phyloP scores from a whole-genome alignment of 2,329 filamentous ascomycete genomes.

The Pseudogymnoascus sp. region DNA sequence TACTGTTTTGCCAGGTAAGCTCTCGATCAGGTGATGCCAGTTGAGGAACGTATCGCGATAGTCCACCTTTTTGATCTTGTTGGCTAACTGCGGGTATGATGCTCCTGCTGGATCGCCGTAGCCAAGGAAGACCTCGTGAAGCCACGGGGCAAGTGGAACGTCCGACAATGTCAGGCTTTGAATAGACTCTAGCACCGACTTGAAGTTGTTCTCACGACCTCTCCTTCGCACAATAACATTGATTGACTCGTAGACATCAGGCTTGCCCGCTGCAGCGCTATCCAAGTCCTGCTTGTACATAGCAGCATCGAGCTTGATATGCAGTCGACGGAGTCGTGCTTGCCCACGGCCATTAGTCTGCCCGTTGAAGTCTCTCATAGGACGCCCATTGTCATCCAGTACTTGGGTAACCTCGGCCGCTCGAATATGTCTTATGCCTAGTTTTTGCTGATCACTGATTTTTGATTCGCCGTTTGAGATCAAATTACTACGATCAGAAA shows the following conservation, averaged over 20 bases:
- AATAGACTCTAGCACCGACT: slow-evolving; percentile 84
- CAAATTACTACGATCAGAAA: slow-evolving; percentile 40
- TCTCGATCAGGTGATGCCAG: slow-evolving; percentile 89
- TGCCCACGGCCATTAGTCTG: slow-evolving; percentile 55
- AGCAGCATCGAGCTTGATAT: slow-evolving; percentile 71
- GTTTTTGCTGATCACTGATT: slow-evolving; percentile 46
- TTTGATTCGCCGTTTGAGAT: slow-evolving; percentile 42
- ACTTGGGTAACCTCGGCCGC: slow-evolving; percentile 80
- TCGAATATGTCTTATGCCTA: slow-evolving; percentile 63
- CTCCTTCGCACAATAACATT: slow-evolving; percentile 79
- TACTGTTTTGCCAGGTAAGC: slow-evolving; percentile 76
- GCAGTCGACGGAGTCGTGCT: slow-evolving; percentile 57
- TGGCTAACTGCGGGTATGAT: slow-evolving; percentile 73
- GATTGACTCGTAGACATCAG: slow-evolving; percentile 72
- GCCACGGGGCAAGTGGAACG: slow-evolving; percentile 78
- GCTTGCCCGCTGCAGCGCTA: slow-evolving; percentile 53
- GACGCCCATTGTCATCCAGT: slow-evolving; percentile 73
- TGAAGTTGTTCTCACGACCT: slow-evolving; percentile 94
- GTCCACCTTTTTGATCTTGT: slow-evolving; percentile 70
- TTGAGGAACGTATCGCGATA: slow-evolving; percentile 91
- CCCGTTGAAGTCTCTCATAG: slow-evolving; percentile 53
- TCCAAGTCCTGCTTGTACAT: slow-evolving; percentile 73
- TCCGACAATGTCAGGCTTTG: slow-evolving; percentile 77
- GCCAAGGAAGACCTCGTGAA: slow-evolving; percentile 95
- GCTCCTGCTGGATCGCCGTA: slow-evolving; percentile 89